Conservation (phyloP, 1,139 yeast genomes). For the Candida sojae region DNA sequence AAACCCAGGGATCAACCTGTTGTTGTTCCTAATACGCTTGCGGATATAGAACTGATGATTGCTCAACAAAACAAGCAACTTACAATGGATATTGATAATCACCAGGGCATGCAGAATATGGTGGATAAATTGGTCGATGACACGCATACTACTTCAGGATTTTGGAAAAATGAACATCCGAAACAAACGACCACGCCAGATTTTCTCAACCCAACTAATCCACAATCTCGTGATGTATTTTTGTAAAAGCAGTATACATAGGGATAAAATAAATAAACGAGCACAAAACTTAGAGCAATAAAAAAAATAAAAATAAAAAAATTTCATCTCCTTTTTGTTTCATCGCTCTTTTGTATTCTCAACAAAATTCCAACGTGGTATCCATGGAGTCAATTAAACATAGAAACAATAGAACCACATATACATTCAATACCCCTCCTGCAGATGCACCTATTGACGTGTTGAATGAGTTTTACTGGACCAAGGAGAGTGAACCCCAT, state of each 20-base stretch:
- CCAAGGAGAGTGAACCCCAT: constrained; percentile 81
- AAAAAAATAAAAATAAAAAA: background rate
- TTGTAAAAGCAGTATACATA: background rate
- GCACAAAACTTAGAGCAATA: background rate
- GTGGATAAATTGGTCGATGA: constrained; percentile 18
- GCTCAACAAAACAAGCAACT: constrained; percentile 21
- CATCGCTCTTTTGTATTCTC: background rate
- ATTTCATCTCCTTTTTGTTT: background rate
- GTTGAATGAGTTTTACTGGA: constrained; percentile 76
- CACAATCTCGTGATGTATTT: background rate
- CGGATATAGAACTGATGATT: constrained; percentile 35
- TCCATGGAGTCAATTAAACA: constrained; percentile 26
- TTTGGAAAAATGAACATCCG: constrained; percentile 14
- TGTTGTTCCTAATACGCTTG: constrained; percentile 20
- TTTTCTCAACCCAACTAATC: background rate
- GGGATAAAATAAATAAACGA: background rate
- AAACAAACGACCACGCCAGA: background rate
- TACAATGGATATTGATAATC: constrained; percentile 6
- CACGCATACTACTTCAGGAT: constrained; percentile 3
- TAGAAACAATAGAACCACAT: constrained; percentile 34
- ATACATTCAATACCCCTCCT: constrained; percentile 41
- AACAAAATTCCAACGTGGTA: background rate
- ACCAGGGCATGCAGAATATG: constrained; percentile 18
- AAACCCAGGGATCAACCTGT: background rate
- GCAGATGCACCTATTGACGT: constrained; percentile 45